These are phyloP conservation scores for Funneliformis geosporum DNA, from an alignment of 192 early-diverging fungal species.

Conservation along the genomic window DNA sequence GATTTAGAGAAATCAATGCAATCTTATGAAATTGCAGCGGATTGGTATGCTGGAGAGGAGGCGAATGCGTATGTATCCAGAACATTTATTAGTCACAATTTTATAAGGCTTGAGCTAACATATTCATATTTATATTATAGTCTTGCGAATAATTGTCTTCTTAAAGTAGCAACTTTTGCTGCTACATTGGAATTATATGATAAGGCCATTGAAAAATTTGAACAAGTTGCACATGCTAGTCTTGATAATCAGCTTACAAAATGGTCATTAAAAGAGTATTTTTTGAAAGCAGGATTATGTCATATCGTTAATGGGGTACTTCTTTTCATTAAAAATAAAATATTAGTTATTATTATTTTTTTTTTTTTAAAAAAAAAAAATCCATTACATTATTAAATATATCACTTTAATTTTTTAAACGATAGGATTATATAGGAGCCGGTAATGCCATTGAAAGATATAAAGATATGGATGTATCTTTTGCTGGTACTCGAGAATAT, in stretches of 20 bases:
- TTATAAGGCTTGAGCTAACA: neutral
- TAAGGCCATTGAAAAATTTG: slow-evolving; percentile 88
- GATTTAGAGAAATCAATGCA: slow-evolving; percentile 79
- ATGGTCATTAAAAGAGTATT: slow-evolving; percentile 96
- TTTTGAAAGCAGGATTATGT: slow-evolving; percentile 94
- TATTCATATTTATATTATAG: slow-evolving; percentile 39
- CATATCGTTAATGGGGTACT: slow-evolving; percentile 75
- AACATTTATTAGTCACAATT: neutral
- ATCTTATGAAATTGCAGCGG: slow-evolving; percentile 88
- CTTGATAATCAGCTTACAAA: slow-evolving; percentile 91
- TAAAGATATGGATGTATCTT: slow-evolving; percentile 84
- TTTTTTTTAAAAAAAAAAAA: slow-evolving; percentile 1
- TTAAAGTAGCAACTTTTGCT: slow-evolving; percentile 91
- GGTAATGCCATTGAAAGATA: slow-evolving; percentile 80
- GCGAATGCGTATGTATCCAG: slow-evolving; percentile 72
- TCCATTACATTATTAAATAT: neutral
- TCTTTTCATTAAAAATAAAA: slow-evolving; percentile 7
- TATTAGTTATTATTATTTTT: too few species aligned
- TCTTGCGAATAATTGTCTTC: slow-evolving; percentile 83
- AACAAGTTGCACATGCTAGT: slow-evolving; percentile 77
- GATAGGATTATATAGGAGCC: slow-evolving; percentile 76
- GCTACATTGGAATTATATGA: slow-evolving; percentile 88
- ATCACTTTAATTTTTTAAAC: neutral
- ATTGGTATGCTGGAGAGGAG: slow-evolving; percentile 93
- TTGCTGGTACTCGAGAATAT: slow-evolving; percentile 84